Percentiles rank a stretch among this genome's conserved stretches.
Conservation (phyloP, 305 asterid genomes). For the Plantago coronopus region DNA sequence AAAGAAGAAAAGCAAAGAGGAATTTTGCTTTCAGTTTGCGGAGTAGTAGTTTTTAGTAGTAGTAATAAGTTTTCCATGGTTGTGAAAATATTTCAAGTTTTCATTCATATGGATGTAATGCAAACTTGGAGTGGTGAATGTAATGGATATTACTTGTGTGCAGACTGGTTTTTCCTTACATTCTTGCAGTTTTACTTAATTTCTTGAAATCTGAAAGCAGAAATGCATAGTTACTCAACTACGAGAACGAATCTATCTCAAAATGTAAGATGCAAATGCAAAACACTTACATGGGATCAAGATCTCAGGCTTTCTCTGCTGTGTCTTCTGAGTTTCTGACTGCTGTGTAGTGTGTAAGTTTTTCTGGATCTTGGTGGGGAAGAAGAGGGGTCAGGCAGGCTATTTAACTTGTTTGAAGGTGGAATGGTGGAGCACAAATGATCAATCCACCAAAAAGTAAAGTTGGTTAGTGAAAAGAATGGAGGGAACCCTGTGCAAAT, state of each 20-base stretch:
- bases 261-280: neutral
- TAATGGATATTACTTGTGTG: conserved; percentile 45
- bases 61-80: conserved; percentile 53
- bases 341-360: conserved; percentile 25
- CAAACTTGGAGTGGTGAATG: conserved; percentile 63
- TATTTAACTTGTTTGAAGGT: conserved; percentile 55
- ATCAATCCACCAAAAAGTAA: conserved; percentile 55
- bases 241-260: neutral
- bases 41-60: conserved; percentile 29
- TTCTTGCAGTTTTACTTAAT: conserved; percentile 17
- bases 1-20: conserved; percentile 31
- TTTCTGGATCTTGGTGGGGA: conserved; percentile 32
- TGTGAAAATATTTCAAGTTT: conserved; percentile 22
- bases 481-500: conserved; percentile 75
- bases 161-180: conserved; percentile 25
- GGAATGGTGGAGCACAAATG: conserved; percentile 53
- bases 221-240: neutral
- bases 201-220: conserved; percentile 15
- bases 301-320: conserved; percentile 24
- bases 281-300: conserved; percentile 18
- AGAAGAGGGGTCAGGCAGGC: conserved; percentile 25
- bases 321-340: conserved; percentile 19
- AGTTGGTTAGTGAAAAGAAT: conserved; percentile 37
- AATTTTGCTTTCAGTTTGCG: conserved; percentile 44
- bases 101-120: conserved; percentile 39